Evolutionary conservation across 2,329 filamentous ascomycete species (phyloP).

Genomic region (Lasiodiplodia theobromae): DNA sequence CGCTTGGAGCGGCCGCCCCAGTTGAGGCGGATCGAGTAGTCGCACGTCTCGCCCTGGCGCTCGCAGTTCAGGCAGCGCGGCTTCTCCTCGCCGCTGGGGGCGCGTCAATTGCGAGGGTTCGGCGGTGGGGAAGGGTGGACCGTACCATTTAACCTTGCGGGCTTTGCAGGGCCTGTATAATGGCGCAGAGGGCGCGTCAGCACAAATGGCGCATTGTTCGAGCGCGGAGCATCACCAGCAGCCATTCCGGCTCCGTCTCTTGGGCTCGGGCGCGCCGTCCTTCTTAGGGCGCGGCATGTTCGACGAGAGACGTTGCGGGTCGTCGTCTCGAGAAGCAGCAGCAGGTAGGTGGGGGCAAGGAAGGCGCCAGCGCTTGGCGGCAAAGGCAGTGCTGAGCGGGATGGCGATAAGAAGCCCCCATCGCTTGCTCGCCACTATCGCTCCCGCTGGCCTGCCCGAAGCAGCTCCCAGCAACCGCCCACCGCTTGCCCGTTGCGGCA

Average conservation of each 20-base stretch:
- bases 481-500: conserved; percentile 7
- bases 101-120: conserved; percentile 33
- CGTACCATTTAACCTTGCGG: conserved; percentile 77
- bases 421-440: not conserved
- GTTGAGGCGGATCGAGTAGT: conserved; percentile 82
- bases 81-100: conserved; percentile 71
- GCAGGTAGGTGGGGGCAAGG: conserved; percentile 4
- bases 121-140: conserved; percentile 13
- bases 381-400: not conserved
- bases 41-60: conserved; percentile 74
- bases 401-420: conserved; percentile 3
- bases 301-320: conserved; percentile 2
- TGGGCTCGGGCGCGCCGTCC: conserved; percentile 68
- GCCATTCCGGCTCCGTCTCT: conserved; percentile 71
- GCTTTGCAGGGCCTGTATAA: conserved; percentile 75
- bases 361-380: conserved; percentile 14
- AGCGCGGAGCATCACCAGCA: conserved; percentile 62
- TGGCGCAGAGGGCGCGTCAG: conserved; percentile 18
- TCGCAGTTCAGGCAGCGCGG: conserved; percentile 76
- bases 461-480: not conserved
- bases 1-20: conserved; percentile 77
- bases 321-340: not conserved
- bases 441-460: conserved; percentile 15
- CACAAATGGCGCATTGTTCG: conserved; percentile 12
- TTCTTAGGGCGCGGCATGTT: conserved; percentile 72